phyloP scores from a whole-genome alignment of 257 asterid genomes.

The Solanum tarijense region DNA sequence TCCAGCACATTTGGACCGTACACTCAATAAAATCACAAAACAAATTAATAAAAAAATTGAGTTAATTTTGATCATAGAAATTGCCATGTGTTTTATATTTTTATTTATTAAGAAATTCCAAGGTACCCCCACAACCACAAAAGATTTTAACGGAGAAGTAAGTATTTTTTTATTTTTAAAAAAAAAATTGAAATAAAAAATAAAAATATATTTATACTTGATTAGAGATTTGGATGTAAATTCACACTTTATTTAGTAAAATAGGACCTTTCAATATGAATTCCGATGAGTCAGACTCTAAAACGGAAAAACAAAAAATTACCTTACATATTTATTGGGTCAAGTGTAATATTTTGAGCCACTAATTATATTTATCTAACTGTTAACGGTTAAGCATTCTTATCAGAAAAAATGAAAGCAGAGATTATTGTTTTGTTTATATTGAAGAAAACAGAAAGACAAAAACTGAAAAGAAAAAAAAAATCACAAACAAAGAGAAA shows the following conservation, averaged over 20 bases:
- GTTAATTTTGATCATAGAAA: neutral
- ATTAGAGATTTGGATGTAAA: too few relatives aligned
- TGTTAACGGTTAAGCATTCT: neutral
- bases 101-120: neutral
- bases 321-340: neutral
- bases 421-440: neutral
- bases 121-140: neutral
- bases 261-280: fast-evolving
- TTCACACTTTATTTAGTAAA: fast-evolving
- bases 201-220: too few relatives aligned
- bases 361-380: neutral
- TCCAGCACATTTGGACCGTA: neutral
- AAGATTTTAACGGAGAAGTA: too few relatives aligned
- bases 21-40: neutral
- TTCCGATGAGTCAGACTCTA: fast-evolving
- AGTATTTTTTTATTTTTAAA: too few relatives aligned
- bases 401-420: neutral
- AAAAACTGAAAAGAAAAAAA: neutral
- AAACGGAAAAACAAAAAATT: neutral
- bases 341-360: neutral
- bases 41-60: neutral
- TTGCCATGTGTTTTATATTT: neutral
- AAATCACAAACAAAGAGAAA: neutral
- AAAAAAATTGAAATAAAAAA: too few relatives aligned
- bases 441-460: neutral